Conservation (phyloP, 257 asterid genomes). For the Mentha longifolia region DNA sequence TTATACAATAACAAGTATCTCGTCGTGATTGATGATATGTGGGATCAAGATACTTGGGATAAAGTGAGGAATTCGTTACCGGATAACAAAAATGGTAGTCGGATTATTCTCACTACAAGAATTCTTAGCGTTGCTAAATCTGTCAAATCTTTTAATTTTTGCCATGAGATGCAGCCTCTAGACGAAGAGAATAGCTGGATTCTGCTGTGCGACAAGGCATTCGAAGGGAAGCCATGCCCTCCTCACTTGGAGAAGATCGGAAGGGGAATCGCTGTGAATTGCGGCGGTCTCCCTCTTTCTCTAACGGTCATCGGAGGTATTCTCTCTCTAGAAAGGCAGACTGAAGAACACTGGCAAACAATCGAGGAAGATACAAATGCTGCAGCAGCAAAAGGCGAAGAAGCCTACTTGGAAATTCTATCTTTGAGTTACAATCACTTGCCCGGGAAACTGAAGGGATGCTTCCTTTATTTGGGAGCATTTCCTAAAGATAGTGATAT, state of each 20-base stretch:
- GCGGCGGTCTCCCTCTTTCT: conserved; percentile 46
- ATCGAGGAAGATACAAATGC: conserved; percentile 34
- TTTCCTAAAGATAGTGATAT: conserved; percentile 47
- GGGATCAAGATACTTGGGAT: conserved; percentile 33
- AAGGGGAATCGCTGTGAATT: conserved; percentile 25
- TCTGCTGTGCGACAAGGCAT: conserved; percentile 21
- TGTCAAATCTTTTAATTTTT: background rate
- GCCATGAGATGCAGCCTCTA: conserved; percentile 33
- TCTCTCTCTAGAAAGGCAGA: conserved; percentile 31
- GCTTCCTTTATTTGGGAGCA: conserved; percentile 51
- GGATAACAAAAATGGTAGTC: conserved; percentile 36
- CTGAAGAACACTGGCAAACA: conserved; percentile 26
- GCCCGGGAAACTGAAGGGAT: conserved; percentile 39
- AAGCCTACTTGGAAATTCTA: conserved; percentile 31
- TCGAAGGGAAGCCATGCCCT: conserved; percentile 30
- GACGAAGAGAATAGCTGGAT: conserved; percentile 37
- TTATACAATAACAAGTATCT: conserved; percentile 26
- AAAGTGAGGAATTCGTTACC: conserved; percentile 14
- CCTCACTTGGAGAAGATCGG: conserved; percentile 33
- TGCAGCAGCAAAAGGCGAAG: conserved; percentile 25
- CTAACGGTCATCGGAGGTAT: conserved; percentile 40
- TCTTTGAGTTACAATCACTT: conserved; percentile 44
- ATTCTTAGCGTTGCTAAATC: no score
- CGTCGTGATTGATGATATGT: conserved; percentile 44
- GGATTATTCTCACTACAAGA: conserved; percentile 18